Base-by-base conservation (phyloP, 2,329 filamentous ascomycete species). In the Exophiala xenobiotica region DNA sequence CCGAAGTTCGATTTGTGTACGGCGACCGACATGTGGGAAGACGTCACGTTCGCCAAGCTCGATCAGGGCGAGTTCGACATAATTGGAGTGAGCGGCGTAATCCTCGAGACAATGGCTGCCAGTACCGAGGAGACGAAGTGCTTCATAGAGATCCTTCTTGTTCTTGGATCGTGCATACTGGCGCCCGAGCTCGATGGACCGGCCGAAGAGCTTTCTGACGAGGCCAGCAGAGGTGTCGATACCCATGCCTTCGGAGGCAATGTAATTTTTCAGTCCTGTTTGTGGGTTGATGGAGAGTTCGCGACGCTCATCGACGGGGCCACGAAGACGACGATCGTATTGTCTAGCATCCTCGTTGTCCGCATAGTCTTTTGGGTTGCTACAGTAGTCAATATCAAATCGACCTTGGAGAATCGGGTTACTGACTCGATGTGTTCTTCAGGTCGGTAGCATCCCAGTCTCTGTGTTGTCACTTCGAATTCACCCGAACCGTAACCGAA, bases 51-150 rank as follows among this genome's bases (percentile, higher is more conserved):
- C 90, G 45, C 90, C 90, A 63, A 96, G 72, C 68, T 96, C 90
- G 62, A 93, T 90, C 41, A 96, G 78, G 52, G 87, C 88, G 52
- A 96, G 81, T 69, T 96, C 91, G 11, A 79, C 83, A 71, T 95
- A 96, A 76, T 96, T 96, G 68, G 89, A 95, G 72, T 96, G 92
- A 12, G 91, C 92, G 47, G 90, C 85, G 73, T 86, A 97, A 67
- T 96, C 91, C 73, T 95, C 91, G 19, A 96, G 74, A 67, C 90
- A 96, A 73, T 97, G 92, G 49, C 90, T 80, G 27, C 86, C 91
- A 52, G 90, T 96, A 51, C 92, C 92, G 57, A 96, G 75, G 14
- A 96, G 78, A 47, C 91, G 84, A 41, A 96, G 80, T 49, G 90
- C 87, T 72, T 96, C 92, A 67, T 93, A 85, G 23, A 95, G 79